Evolutionary conservation across 257 asterid genomes (phyloP).

Genomic region (Solanum appendiculatum): DNA sequence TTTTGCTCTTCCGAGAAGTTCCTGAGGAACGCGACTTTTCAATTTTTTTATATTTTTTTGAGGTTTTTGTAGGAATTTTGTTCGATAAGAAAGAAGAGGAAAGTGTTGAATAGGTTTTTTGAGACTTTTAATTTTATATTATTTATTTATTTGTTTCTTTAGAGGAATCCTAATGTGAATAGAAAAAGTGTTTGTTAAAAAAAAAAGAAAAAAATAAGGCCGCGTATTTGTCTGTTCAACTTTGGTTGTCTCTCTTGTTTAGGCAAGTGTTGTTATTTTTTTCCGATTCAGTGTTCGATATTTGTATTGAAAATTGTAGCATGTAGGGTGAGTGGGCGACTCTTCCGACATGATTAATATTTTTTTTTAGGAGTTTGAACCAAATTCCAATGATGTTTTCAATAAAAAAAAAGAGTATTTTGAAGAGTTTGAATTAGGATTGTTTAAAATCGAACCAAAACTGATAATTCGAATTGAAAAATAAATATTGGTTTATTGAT

Average conservation of each 20-base stretch:
- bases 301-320: not conserved
- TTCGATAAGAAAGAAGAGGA: not conserved
- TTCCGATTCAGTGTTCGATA: fast-evolving
- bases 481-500: no score
- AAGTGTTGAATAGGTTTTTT: not conserved
- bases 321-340: fast-evolving
- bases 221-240: not conserved
- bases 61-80: not conserved
- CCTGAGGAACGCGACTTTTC: not conserved
- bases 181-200: not conserved
- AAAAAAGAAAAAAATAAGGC: not conserved
- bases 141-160: not conserved
- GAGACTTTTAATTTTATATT: not conserved
- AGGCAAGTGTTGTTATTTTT: not conserved
- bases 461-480: not conserved
- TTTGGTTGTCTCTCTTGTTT: not conserved
- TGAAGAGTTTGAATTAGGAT: no score
- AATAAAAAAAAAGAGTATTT: fast-evolving
- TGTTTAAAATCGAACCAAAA: no score
- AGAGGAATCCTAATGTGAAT: not conserved
- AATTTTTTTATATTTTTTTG: not conserved
- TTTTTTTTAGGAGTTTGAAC: no score
- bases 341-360: not conserved
- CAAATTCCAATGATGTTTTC: no score
- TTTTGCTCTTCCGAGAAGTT: not conserved